Percentiles rank a stretch among this genome's conserved stretches.
Conservation (phyloP, 805 yeast species). For the Cyberlindnera bimundalis region DNA sequence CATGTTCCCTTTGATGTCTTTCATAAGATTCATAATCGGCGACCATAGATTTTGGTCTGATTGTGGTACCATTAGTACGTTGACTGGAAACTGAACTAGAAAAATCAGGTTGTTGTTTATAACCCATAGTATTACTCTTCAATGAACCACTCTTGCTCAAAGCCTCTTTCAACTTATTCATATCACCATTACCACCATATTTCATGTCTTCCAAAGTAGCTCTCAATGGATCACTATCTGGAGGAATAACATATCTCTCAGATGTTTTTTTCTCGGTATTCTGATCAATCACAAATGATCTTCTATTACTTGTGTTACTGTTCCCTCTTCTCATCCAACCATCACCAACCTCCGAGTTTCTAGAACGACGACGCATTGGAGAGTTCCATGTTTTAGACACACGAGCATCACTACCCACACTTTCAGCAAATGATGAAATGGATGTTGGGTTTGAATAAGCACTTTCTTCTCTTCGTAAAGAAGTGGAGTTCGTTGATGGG, state of each 20-base stretch:
- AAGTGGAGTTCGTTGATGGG: constrained; percentile 23
- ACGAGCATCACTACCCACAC: constrained; percentile 22
- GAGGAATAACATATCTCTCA: constrained; percentile 13
- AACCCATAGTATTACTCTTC: constrained; percentile 15
- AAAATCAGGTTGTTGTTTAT: constrained; percentile 14
- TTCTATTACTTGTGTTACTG: constrained; percentile 16
- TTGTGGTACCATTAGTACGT: constrained; percentile 22
- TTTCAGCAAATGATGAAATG: constrained; percentile 27
- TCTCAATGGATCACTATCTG: constrained; percentile 45
- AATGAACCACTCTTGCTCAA: constrained; percentile 16
- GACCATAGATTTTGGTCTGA: constrained; percentile 29
- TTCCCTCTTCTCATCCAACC: constrained; percentile 18
- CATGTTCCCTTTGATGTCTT: constrained; percentile 12
- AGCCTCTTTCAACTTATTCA: constrained; percentile 36
- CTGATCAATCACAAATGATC: constrained; percentile 24
- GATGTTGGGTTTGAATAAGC: constrained; percentile 30
- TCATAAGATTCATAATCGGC: constrained; percentile 13
- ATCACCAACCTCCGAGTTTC: constrained; percentile 20
- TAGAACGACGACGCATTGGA: constrained; percentile 28
- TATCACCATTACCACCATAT: constrained; percentile 41
- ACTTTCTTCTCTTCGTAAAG: constrained; percentile 23
- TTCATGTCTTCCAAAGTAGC: constrained; percentile 48
- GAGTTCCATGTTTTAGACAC: constrained; percentile 30
- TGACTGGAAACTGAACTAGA: constrained; percentile 19
- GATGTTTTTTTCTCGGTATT: constrained; percentile 4